phyloP scores from a whole-genome alignment of 2,329 filamentous ascomycete genomes.

The Neofusicoccum sp. region DNA sequence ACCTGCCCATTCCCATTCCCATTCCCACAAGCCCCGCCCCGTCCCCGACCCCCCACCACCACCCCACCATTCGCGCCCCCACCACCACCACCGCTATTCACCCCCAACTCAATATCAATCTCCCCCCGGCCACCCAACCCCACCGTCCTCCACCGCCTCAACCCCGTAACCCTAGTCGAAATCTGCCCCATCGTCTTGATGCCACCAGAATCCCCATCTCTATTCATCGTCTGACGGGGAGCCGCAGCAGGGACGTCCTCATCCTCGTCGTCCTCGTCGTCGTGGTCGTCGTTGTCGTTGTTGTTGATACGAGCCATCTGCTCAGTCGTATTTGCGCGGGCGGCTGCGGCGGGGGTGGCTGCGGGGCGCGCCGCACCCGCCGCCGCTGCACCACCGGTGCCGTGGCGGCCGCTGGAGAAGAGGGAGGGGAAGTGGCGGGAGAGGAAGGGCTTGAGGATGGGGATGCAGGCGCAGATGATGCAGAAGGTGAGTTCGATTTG shows the following conservation, averaged over 20 bases:
- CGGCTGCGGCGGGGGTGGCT: not conserved
- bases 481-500: constrained; percentile 1
- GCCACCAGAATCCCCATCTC: too few relatives aligned
- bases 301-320: not conserved
- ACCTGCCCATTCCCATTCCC: too few relatives aligned
- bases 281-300: not conserved
- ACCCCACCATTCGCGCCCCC: not conserved
- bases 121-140: not conserved
- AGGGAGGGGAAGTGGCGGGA: not conserved
- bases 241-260: too few relatives aligned
- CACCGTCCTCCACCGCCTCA: not conserved
- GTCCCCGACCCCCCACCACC: not conserved
- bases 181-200: not conserved
- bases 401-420: not conserved
- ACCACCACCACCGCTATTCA: not conserved
- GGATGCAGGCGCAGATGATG: constrained; percentile 13
- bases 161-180: not conserved
- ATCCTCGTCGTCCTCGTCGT: not conserved
- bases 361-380: not conserved
- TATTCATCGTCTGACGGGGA: too few relatives aligned
- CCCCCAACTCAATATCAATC: not conserved
- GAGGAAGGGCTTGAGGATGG: constrained; percentile 5
- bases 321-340: not conserved
- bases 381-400: not conserved
- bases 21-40: too few relatives aligned